These are phyloP conservation scores for Remersonia thermophila DNA, from an alignment of 2,329 filamentous ascomycete species.

Conservation along the genomic window DNA sequence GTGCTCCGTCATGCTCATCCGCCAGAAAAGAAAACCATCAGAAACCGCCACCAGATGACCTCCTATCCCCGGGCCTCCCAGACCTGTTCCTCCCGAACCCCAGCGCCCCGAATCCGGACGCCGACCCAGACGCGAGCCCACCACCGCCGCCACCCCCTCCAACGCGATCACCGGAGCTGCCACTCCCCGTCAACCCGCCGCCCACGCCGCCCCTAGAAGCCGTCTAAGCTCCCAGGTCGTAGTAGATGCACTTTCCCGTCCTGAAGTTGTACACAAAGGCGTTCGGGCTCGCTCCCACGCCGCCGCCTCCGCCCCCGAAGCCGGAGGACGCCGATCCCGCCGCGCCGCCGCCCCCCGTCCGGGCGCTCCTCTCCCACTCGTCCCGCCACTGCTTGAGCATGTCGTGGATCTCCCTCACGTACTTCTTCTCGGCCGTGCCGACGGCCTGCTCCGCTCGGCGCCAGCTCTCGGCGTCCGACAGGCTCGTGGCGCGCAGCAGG, in stretches of 20 bases:
- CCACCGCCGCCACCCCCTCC: background rate
- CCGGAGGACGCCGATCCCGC: no score
- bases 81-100: constrained; percentile 2
- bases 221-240: constrained; percentile 52
- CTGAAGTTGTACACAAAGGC: constrained; percentile 89
- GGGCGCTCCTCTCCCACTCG: constrained; percentile 35
- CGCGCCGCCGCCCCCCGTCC: constrained; percentile 34
- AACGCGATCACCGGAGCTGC: no score
- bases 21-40: no score
- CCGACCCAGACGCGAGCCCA: background rate
- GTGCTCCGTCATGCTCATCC: no score
- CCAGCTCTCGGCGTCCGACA: constrained; percentile 79
- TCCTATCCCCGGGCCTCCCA: background rate
- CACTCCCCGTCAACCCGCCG: no score
- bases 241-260: constrained; percentile 72
- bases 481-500: constrained; percentile 56
- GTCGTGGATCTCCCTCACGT: constrained; percentile 71
- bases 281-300: constrained; percentile 28
- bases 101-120: background rate
- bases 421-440: constrained; percentile 65
- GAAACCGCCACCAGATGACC: background rate
- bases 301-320: no score
- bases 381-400: constrained; percentile 53
- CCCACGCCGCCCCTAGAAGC: background rate
- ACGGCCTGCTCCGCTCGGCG: constrained; percentile 66